phyloP scores from a whole-genome alignment of 129 eudicot genomes.

The Calendula officinalis region DNA sequence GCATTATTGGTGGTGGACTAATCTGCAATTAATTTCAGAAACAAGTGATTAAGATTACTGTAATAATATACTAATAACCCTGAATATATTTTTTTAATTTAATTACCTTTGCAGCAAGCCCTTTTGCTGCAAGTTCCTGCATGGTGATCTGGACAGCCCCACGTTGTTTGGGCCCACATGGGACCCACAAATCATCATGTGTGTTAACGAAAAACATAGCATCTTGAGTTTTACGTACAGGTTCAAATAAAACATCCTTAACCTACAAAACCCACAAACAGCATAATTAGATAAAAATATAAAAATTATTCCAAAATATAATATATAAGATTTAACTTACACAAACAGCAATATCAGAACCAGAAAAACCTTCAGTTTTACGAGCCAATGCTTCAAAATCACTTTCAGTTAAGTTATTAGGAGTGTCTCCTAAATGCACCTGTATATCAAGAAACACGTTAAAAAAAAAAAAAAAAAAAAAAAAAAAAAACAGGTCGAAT shows the following conservation, averaged over 20 bases:
- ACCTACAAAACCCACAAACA: constrained; percentile 49
- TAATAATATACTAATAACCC: background rate
- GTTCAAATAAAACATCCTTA: constrained; percentile 96
- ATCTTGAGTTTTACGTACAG: constrained; percentile 98
- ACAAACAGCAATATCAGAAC: constrained; percentile 96
- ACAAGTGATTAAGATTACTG: background rate
- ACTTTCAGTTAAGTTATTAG: constrained; percentile 85
- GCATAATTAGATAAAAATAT: background rate
- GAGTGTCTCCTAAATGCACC: constrained; percentile 99
- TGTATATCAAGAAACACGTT: constrained; percentile 33
- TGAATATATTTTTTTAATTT: background rate
- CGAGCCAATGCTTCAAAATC: constrained; percentile 82
- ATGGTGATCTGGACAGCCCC: constrained; percentile 90
- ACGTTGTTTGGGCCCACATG: constrained; percentile 94
- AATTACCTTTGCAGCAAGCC: constrained; percentile 89
- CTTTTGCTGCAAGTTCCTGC: constrained; percentile 91
- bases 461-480: background rate
- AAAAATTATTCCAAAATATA: background rate
- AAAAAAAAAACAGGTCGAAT: too few species aligned
- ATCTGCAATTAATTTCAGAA: constrained; percentile 46
- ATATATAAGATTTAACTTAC: constrained; percentile 45
- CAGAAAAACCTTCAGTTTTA: constrained; percentile 96
- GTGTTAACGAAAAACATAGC: constrained; percentile 88
- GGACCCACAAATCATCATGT: constrained; percentile 72
- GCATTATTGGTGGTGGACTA: constrained; percentile 86